Evolutionary conservation across 2,329 filamentous ascomycete species (phyloP), one percentile per base, ranked within the genome.

Genomic region (Pseudocercospora cruenta): DNA sequence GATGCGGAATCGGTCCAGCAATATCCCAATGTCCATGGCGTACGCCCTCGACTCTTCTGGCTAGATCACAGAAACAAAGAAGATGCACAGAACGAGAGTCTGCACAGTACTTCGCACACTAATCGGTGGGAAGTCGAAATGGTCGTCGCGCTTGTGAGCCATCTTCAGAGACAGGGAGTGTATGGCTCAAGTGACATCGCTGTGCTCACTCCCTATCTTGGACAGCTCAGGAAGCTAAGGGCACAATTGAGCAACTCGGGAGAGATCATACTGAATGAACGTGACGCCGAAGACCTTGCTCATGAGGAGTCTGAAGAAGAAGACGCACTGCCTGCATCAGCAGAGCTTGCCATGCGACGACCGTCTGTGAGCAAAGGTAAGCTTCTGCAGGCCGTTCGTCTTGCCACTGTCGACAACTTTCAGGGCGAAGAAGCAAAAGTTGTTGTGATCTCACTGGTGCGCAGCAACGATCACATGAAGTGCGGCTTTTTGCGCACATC

Each of bases 351-450:
- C n/a, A n/a, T 3, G 28, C 51, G 21, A 26, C 49, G 24, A 4
- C 62, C 54, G 12, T 24, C 60, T 33, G 51, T 65, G 9, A 58
- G 55, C 1, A 67, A 65, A 24, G 60, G 59, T 22, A 68, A 16
- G 8, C 62, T 69, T 19, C 31, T 51, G 4, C 28, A 71, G 24
- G 63, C 64, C 8, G 16, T 71, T 19, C 63, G 65, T 4, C 58
- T 69, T 5, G 67, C 67, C 10, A 69, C 89, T 0, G 85, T 92
- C 0, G 75, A 78, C 70, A 93, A 93, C 69, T 93, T 92, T 63
- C 90, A 94, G 70, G 91, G 91, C 0, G 90, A 94, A 73, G 90
- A 94, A 71, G 89, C 88, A 1, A 89, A 91, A 60, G 80, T 94
- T 6, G 81, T 94, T 0, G 81, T 94, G 2, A 80, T 94, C 0